phyloP scores from a whole-genome alignment of 2,329 filamentous ascomycete species.

The Aspergillus carbonarius region DNA sequence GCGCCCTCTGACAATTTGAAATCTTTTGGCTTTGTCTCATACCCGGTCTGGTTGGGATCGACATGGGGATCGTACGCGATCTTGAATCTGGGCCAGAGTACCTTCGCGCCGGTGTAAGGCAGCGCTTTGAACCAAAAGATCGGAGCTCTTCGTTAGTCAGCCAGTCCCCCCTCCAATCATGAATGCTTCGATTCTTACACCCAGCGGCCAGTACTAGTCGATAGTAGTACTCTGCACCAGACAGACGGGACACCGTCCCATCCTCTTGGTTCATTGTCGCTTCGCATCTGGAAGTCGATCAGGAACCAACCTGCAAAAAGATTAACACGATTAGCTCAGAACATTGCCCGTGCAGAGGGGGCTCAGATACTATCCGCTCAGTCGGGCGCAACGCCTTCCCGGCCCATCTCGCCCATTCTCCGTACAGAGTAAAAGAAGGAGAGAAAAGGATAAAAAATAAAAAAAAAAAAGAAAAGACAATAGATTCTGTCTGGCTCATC shows the following conservation, averaged over 20 bases:
- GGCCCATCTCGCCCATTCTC: neutral
- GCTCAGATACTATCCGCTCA: neutral
- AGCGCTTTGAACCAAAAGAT: neutral
- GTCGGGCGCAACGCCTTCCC: neutral
- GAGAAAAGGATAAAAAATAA: neutral
- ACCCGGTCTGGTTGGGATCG: constrained; percentile 18
- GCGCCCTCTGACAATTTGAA: constrained; percentile 23
- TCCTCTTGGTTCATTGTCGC: neutral
- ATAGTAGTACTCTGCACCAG: neutral
- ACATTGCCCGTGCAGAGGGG: neutral
- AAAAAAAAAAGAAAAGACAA: neutral
- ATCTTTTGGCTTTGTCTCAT: constrained; percentile 22
- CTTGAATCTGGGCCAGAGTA: constrained; percentile 7
- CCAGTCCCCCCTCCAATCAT: neutral
- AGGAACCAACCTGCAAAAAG: neutral
- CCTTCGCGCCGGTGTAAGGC: neutral
- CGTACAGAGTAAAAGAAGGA: neutral
- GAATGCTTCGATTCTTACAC: neutral
- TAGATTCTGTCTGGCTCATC: neutral
- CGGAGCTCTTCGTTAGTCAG: neutral
- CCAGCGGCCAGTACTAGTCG: neutral
- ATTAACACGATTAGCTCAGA: neutral
- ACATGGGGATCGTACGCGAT: constrained; percentile 15
- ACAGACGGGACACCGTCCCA: constrained; percentile 1
- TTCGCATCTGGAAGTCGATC: neutral